phyloP scores from a whole-genome alignment of 2,329 filamentous ascomycete species.

The Pseudogymnoascus destructans region DNA sequence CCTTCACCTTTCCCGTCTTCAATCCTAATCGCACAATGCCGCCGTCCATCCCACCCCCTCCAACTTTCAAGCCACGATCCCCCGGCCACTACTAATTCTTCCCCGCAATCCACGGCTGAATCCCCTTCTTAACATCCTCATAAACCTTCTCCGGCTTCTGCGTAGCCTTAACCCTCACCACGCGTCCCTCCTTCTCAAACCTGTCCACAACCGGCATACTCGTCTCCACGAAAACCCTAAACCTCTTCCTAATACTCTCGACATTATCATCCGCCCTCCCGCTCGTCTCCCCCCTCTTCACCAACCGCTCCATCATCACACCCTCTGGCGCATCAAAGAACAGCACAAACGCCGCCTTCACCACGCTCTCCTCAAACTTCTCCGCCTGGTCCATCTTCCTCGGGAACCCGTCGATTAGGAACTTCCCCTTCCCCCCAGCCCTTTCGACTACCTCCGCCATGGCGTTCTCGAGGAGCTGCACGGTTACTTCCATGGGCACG shows the following conservation, averaged over 20 bases:
- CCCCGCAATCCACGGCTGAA: slow-evolving; percentile 36
- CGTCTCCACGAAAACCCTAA: slow-evolving; percentile 85
- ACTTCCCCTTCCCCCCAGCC: slow-evolving; percentile 47
- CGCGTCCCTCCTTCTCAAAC: slow-evolving; percentile 62
- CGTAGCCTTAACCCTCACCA: slow-evolving; percentile 68
- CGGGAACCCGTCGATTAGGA: slow-evolving; percentile 75
- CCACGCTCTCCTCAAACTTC: slow-evolving; percentile 85
- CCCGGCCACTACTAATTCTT: slow-evolving; percentile 19
- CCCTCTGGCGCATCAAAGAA: slow-evolving; percentile 91
- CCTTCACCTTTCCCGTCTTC: slow-evolving; percentile 5
- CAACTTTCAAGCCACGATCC: background rate
- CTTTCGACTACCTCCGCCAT: slow-evolving; percentile 59
- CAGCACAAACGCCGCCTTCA: slow-evolving; percentile 69
- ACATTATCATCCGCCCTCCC: slow-evolving; percentile 87
- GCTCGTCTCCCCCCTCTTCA: slow-evolving; percentile 86
- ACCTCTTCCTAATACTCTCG: slow-evolving; percentile 92
- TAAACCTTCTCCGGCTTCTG: slow-evolving; percentile 51
- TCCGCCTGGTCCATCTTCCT: slow-evolving; percentile 94
- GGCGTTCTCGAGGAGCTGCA: slow-evolving; percentile 84
- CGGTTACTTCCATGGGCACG: slow-evolving; percentile 97
- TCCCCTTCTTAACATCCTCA: slow-evolving; percentile 36
- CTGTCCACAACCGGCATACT: slow-evolving; percentile 94
- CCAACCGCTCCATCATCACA: slow-evolving; percentile 69
- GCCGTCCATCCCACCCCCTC: background rate
- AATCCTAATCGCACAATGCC: background rate